Base-by-base conservation (phyloP, 495 filamentous ascomycete species). In the Astrothelium subdiscretum region DNA sequence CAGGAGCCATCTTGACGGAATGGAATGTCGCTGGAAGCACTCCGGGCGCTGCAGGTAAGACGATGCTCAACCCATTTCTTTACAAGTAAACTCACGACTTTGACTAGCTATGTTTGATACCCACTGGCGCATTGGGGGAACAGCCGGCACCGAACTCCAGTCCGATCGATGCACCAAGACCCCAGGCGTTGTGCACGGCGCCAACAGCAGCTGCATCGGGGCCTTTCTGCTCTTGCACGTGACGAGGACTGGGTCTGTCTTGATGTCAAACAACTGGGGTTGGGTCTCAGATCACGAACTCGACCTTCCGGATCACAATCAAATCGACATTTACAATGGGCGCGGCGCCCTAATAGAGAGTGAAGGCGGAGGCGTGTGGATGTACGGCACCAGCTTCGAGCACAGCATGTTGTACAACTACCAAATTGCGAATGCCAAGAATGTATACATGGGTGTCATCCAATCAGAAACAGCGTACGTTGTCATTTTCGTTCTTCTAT, bases 201-300 rank as follows among this genome's bases (percentile, higher is more conserved):
- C 75, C 26, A 70, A 76, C 31, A 58, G 71, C 6, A 71, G 73
- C 8, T 92, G 88, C 73, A 83, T 82, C 71, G 89, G 85, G 31
- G 80, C 90, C 13, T 94, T 94, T 80, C 77, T 95, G 76, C 82
- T 92, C 60, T 75, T 97, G 22, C 91, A 95, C 71, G 74, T 96
- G 40, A 89, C 89, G 4, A 68, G 80, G 52, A 77, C 83, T 29
- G 89, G 81, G 5, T 85, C 82, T 59, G 81, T 85, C 18, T 95
- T 96, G 73, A 74, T 95, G 57, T 92, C 96, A 76, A 97, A 97
- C 75, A 85, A 83, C 48, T 97, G 92, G 92, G 88, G 87, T 74
- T 97, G 92, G 92, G 90, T 92, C 31, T 84, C 92, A 1, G 92
- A 97, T 73, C 92, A 97, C 77, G 88, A 90, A 64, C 86, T 97